phyloP scores from a whole-genome alignment of 768 basidiomycete species.

The Exidia glandulosa region DNA sequence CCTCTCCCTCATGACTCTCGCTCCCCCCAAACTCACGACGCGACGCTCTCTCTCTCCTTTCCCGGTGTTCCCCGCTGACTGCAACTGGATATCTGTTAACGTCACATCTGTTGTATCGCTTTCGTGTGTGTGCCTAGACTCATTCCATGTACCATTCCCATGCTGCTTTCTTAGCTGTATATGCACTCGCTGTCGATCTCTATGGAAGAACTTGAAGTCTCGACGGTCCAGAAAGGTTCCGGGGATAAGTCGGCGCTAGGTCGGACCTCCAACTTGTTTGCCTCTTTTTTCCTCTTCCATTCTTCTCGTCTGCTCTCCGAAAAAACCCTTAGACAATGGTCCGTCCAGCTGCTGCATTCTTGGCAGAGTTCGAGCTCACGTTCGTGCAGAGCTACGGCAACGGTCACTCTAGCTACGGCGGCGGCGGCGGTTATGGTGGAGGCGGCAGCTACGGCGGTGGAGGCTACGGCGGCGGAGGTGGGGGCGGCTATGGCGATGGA shows the following conservation, averaged over 20 bases:
- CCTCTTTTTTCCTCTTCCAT: background rate
- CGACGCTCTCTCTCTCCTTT: background rate
- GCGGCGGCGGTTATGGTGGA: constrained; percentile 29
- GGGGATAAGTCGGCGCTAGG: no score
- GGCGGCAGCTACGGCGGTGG: constrained; percentile 20
- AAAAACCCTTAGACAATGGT: background rate
- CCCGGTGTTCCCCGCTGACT: background rate
- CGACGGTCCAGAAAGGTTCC: no score
- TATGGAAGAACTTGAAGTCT: background rate
- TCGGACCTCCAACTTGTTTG: background rate
- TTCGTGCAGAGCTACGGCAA: background rate
- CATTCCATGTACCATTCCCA: background rate
- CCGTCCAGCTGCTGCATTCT: background rate
- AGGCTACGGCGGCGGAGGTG: constrained; percentile 25
- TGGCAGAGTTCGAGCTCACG: background rate
- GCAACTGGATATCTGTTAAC: background rate
- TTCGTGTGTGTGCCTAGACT: background rate
- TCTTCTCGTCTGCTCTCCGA: no score
- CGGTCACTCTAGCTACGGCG: constrained; percentile 16
- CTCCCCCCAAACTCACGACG: background rate
- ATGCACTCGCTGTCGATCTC: background rate
- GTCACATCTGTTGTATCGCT: background rate
- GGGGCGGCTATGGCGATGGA: constrained; percentile 40
- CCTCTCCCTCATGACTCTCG: background rate
- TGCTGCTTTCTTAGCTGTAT: background rate